Percentiles rank a stretch among this genome's conserved stretches.
Conservation (phyloP, 352 stramenopile species). For the Phytophthora hybrid region DNA sequence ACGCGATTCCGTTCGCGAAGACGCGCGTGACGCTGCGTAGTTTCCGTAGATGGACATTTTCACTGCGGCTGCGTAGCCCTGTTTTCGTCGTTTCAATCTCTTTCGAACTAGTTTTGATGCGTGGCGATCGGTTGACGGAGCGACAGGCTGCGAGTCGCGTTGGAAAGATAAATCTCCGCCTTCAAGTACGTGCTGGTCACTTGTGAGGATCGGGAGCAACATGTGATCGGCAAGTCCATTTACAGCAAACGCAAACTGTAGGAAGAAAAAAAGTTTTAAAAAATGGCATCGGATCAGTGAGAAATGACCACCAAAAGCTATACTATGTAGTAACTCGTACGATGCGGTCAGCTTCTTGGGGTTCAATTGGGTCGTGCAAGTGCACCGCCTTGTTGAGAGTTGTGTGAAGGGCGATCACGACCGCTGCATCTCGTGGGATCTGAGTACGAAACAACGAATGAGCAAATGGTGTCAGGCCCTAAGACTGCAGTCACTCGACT, state of each 20-base stretch:
- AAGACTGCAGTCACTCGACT: neutral
- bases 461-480: neutral
- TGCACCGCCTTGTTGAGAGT: slow-evolving; percentile 13
- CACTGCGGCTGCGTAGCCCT: slow-evolving; percentile 12
- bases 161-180: slow-evolving; percentile 29
- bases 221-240: slow-evolving; percentile 31
- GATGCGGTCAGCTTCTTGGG: slow-evolving; percentile 24
- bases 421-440: slow-evolving; percentile 21
- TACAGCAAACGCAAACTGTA: slow-evolving; percentile 32
- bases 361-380: slow-evolving; percentile 32
- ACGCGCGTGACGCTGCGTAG: slow-evolving; percentile 44
- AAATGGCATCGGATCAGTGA: neutral
- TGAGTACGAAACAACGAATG: neutral
- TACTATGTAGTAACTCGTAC: slow-evolving; percentile 12
- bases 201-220: slow-evolving; percentile 32
- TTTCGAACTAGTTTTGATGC: slow-evolving; percentile 30
- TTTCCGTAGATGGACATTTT: slow-evolving; percentile 29
- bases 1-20: slow-evolving; percentile 44
- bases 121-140: slow-evolving; percentile 33
- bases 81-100: slow-evolving; percentile 34
- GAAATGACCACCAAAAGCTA: neutral
- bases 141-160: slow-evolving; percentile 19
- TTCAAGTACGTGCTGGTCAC: slow-evolving; percentile 13
- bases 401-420: slow-evolving; percentile 21
- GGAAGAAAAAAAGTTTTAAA: neutral